phyloP scores from a whole-genome alignment of 768 basidiomycete species.

The Auriscalpium microsporum region DNA sequence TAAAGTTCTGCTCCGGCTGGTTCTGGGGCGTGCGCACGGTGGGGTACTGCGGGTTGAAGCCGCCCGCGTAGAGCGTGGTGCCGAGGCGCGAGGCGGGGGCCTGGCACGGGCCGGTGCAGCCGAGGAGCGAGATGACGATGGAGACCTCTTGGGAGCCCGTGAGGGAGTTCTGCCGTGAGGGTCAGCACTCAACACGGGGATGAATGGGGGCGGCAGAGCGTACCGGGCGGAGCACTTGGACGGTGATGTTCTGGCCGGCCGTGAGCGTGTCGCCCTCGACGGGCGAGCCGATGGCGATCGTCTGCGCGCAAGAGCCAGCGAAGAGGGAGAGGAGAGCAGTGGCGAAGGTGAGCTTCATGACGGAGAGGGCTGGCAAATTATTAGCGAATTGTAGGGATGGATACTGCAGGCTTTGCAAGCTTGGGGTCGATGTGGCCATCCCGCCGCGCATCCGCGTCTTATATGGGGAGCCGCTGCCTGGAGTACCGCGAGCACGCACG shows the following conservation, averaged over 20 bases:
- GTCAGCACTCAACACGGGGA: background rate
- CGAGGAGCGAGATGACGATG: slow-evolving; percentile 24
- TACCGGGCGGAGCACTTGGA: slow-evolving; percentile 28
- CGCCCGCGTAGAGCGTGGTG: background rate
- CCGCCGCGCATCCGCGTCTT: no score
- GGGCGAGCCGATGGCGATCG: slow-evolving; percentile 25
- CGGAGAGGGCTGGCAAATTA: background rate
- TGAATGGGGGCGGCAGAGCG: background rate
- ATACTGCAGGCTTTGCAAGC: no score
- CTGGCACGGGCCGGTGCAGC: slow-evolving; percentile 20
- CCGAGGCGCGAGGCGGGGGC: background rate
- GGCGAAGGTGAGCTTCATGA: slow-evolving; percentile 13
- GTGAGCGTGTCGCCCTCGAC: slow-evolving; percentile 14
- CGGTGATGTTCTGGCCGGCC: slow-evolving; percentile 23
- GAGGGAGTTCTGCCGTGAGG: slow-evolving; percentile 19
- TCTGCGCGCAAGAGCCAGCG: slow-evolving; percentile 22
- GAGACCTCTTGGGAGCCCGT: slow-evolving; percentile 26
- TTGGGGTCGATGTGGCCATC: no score
- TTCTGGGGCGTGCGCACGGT: slow-evolving; percentile 1
- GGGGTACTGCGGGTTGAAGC: slow-evolving; percentile 1
- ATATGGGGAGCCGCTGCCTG: no score
- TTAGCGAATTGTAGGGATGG: background rate
- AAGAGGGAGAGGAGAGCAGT: slow-evolving; percentile 16
- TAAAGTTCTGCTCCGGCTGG: slow-evolving; percentile 1
- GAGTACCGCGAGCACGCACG: no score